Base-by-base conservation (phyloP, 768 basidiomycete species). In the Inosperma sp. region DNA sequence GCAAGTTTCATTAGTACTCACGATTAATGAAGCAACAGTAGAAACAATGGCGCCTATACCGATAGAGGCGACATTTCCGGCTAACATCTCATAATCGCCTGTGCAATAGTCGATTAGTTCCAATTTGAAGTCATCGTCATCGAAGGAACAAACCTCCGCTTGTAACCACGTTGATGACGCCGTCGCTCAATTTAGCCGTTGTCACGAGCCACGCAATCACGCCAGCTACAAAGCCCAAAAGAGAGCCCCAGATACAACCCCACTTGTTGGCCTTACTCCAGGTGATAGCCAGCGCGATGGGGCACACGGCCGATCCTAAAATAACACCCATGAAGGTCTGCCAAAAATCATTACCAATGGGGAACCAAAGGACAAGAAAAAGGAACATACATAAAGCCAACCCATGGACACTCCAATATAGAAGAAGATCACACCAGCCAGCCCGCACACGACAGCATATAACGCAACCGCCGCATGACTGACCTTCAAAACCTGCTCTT, bases 331-430 rank as follows among this genome's bases (percentile, higher is more conserved):
- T 91, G 67, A 90, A 89, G 5, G 84, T 87, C 87, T 88, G 50
- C 16, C 13, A 48, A 9, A 22, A 49, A 31, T 23, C 23, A 40
- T 42, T 6, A 25, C n/a, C 9, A 10, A 33, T 7, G 41, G 25
- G 36, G 42, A 42, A 47, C 30, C 8, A 39, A 22, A 13, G n/a
- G 3, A n/a, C 5, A 34, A 22, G n/a, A 29, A 13, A 22, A 16
- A n/a, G 29, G 23, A 3, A 75, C 84, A 43, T 56, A 89, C 86
- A 57, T 93, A 93, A 49, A 94, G 82, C 89, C 91, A 94, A 17
- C 92, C 92, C 86, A 94, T 86, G 21, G 86, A 89, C 22, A 94
- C 83, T 6, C 92, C 92, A 56, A 93, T 91, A 64, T 87, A 93
- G 68, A 73, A 90, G 74, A 95, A 95, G 45, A 91, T 85, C 25